A percentile compares a stretch with the other conserved stretches of the same genome.
Conservation (phyloP, 164 flowering plant genomes). For the Tetracentron sinense region DNA sequence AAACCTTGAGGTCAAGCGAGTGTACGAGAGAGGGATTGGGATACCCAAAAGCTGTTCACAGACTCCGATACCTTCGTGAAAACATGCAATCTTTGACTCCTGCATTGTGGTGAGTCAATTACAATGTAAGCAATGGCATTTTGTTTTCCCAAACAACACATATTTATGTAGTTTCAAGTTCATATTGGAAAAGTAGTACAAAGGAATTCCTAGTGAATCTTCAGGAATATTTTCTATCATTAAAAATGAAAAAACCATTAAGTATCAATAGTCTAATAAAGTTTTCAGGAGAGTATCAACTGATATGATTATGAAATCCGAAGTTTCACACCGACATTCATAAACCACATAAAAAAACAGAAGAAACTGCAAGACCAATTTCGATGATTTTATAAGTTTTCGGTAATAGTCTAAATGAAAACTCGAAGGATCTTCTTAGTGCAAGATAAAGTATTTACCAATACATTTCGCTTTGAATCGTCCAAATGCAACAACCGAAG, state of each 20-base stretch:
- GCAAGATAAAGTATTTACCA: conserved; percentile 49
- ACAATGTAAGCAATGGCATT: not conserved
- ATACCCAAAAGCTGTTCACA: conserved; percentile 84
- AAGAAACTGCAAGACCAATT: not conserved
- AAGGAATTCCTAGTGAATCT: no score
- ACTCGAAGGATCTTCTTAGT: not conserved
- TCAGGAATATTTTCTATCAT: no score
- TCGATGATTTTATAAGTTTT: not conserved
- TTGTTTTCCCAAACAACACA: no score
- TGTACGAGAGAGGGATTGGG: conserved; percentile 96
- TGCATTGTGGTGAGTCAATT: conserved; percentile 26
- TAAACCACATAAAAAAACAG: no score
- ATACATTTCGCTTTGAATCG: conserved; percentile 46
- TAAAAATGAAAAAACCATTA: no score
- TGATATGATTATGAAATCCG: no score
- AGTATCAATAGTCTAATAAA: no score
- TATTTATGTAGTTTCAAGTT: no score
- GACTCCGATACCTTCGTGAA: conserved; percentile 84
- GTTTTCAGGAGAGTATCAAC: no score
- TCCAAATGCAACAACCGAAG: conserved; percentile 63
- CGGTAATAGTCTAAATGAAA: no score
- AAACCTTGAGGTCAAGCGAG: conserved; percentile 92
- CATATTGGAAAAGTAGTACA: no score
- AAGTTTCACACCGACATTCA: no score
- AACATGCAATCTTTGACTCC: conserved; percentile 76